These are phyloP conservation scores for Trametes sp. DNA, from an alignment of 1,284 basidiomycete genomes.

Conservation along the genomic window DNA sequence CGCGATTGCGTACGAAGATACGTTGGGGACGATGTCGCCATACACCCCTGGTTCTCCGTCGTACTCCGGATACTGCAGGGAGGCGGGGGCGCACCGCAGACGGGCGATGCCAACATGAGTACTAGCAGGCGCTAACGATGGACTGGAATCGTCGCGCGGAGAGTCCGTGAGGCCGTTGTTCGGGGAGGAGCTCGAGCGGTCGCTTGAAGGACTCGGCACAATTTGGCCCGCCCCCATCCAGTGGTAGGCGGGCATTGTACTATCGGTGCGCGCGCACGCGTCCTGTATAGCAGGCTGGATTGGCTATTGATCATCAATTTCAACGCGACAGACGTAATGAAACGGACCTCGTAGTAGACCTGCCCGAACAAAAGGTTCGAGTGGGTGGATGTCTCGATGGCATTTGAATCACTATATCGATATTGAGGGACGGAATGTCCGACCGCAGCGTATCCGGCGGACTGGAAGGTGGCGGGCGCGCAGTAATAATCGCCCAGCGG, in stretches of 20 bases:
- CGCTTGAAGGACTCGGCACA: neutral
- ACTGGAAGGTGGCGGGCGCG: constrained; percentile 10
- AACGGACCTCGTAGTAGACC: constrained; percentile 19
- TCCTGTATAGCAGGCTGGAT: neutral
- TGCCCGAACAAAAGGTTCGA: constrained; percentile 16
- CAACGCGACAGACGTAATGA: neutral
- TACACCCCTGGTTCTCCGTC: constrained; percentile 9
- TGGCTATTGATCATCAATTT: neutral
- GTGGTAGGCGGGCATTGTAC: constrained; percentile 6
- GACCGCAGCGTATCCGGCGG: constrained; percentile 18
- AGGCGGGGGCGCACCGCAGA: constrained; percentile 4
- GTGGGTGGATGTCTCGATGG: constrained; percentile 3
- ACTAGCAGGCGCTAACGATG: constrained; percentile 2
- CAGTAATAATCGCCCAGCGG: constrained; percentile 25
- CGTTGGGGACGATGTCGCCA: constrained; percentile 10
- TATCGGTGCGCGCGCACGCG: constrained; percentile 10
- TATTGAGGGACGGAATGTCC: constrained; percentile 16
- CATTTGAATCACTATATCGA: constrained; percentile 17
- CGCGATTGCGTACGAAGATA: constrained; percentile 11
- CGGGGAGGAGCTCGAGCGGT: neutral
- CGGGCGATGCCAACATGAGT: neutral
- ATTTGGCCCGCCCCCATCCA: constrained; percentile 10
- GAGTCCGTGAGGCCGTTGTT: neutral
- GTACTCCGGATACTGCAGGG: constrained; percentile 18
- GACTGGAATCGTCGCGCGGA: constrained; percentile 4